These are phyloP conservation scores for Coprinellus micaceus DNA, from an alignment of 768 basidiomycete genomes.

Conservation along the genomic window DNA sequence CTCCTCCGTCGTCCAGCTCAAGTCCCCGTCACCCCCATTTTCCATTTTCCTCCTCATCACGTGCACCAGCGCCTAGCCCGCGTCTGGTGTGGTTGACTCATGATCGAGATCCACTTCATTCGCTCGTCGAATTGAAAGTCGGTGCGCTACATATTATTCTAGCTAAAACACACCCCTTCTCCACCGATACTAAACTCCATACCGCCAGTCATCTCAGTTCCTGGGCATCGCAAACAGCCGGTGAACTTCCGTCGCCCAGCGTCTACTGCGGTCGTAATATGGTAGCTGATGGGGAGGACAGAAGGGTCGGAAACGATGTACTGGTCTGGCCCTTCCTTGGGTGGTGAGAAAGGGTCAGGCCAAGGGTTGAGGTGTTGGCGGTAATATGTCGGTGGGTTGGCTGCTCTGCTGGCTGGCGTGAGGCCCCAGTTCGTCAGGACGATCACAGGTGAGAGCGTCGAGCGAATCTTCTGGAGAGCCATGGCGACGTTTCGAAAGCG, in stretches of 20 bases:
- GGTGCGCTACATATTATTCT: background rate
- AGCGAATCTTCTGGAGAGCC: constrained; percentile 23
- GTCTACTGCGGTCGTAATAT: constrained; percentile 3
- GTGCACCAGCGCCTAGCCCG: background rate
- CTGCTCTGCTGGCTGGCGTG: constrained; percentile 2
- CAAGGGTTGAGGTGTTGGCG: constrained; percentile 52
- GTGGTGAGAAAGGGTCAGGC: constrained; percentile 25
- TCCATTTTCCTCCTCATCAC: background rate
- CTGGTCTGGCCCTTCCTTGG: constrained; percentile 1
- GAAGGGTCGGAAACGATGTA: background rate
- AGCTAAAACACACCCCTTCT: background rate
- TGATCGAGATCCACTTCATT: background rate
- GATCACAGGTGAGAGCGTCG: constrained; percentile 12
- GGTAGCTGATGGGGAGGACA: background rate
- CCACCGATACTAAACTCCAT: background rate
- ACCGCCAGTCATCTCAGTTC: background rate
- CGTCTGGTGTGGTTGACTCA: background rate
- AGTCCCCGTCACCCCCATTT: background rate
- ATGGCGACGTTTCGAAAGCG: constrained; percentile 45
- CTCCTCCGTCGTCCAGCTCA: too few species aligned
- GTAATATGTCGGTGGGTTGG: constrained; percentile 26
- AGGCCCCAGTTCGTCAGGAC: constrained; percentile 17
- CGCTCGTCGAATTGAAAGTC: background rate
- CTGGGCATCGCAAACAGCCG: background rate
- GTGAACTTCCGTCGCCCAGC: background rate